Base-by-base conservation (phyloP, 176 grass and related monocot genomes). In the Carex pumila region DNA sequence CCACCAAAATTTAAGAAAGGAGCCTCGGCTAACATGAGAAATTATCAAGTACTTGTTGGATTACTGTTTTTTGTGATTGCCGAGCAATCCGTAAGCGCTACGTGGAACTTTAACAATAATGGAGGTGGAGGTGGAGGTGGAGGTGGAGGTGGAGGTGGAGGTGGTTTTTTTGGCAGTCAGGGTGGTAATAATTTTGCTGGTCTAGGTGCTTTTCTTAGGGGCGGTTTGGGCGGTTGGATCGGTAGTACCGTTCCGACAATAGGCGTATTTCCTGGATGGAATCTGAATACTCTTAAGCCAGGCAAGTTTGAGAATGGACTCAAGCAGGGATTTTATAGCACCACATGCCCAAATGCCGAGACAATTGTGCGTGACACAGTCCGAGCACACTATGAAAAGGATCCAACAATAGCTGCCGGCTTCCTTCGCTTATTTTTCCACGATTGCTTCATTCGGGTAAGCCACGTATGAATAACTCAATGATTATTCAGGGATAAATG, bases 381-480 rank as follows among this genome's bases (percentile, higher is more conserved):
- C 17, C 18, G 12, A 59, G 15, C 14, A 30, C 75, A 59, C 37
- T 43, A 39, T 57, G 30, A 49, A 6, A 63, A 74, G 1, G 86
- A 87, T 25, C 86, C 71, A 0, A 69, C 71, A 56, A 10, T 84
- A 58, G 61, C 71, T 32, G 81, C 86, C 50, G 81, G 85, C 29
- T 54, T 86, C 85, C 41, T 86, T 17, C 85, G 85, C 29, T 11
- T 86, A 4, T 68, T 69, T 79, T 88, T 88, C 71, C 86, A 88
- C 1, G 86, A 88, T 19, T 88, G 86, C 55, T 88, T 88, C 12
- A 71, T 88, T n/a, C 58, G 81, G 15, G 86, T 69, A 69, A 18
- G 41, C 52, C 2, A 3, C 50, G 17, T 56, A 56, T 53, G 56
- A 34, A 57, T 18, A 34, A 77, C 34, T 57, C 29, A 56, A 18